Percentiles rank a stretch among this genome's conserved stretches.
Evolutionary conservation across 2,329 filamentous ascomycete genomes (phyloP).

Genomic region (Coniosporium tulheliwenetii): DNA sequence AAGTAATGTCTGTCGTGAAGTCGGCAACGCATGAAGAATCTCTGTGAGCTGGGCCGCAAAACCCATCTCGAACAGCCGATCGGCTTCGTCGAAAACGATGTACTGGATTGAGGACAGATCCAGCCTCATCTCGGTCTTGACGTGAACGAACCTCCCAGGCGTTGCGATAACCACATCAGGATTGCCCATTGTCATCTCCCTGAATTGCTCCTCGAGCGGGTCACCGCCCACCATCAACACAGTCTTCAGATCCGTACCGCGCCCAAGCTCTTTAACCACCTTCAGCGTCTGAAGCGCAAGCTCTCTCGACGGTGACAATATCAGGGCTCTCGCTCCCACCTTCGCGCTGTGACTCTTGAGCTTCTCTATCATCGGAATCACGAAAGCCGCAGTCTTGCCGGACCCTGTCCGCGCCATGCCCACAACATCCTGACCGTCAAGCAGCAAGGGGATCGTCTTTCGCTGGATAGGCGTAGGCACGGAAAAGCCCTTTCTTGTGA

Average conservation of each 20-base stretch:
- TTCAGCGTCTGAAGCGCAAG: slow-evolving; percentile 88
- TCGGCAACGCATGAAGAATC: slow-evolving; percentile 76
- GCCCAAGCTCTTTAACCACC: slow-evolving; percentile 86
- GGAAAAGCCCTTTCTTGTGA: slow-evolving; percentile 84
- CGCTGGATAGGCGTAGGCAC: slow-evolving; percentile 95
- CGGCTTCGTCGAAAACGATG: slow-evolving; percentile 94
- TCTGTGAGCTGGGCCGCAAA: slow-evolving; percentile 88
- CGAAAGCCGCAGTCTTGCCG: slow-evolving; percentile 95
- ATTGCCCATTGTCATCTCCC: slow-evolving; percentile 69
- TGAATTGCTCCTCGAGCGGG: slow-evolving; percentile 88
- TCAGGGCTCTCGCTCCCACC: slow-evolving; percentile 72
- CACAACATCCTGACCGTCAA: slow-evolving; percentile 89
- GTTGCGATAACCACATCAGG: slow-evolving; percentile 97
- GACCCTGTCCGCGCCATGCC: slow-evolving; percentile 98
- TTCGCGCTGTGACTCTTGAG: slow-evolving; percentile 76
- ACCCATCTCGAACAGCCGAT: slow-evolving; percentile 96
- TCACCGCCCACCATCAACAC: slow-evolving; percentile 89
- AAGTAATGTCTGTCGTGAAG: slow-evolving; percentile 72
- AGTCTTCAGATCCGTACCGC: slow-evolving; percentile 81
- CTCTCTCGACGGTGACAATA: slow-evolving; percentile 86
- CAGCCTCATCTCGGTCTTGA: slow-evolving; percentile 91
- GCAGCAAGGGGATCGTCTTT: slow-evolving; percentile 83
- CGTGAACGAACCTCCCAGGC: slow-evolving; percentile 85
- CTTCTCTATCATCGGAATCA: slow-evolving; percentile 95
- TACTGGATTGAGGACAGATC: slow-evolving; percentile 86